Base-by-base conservation (phyloP, 148 eudicot genomes). In the Cornus kousa region DNA sequence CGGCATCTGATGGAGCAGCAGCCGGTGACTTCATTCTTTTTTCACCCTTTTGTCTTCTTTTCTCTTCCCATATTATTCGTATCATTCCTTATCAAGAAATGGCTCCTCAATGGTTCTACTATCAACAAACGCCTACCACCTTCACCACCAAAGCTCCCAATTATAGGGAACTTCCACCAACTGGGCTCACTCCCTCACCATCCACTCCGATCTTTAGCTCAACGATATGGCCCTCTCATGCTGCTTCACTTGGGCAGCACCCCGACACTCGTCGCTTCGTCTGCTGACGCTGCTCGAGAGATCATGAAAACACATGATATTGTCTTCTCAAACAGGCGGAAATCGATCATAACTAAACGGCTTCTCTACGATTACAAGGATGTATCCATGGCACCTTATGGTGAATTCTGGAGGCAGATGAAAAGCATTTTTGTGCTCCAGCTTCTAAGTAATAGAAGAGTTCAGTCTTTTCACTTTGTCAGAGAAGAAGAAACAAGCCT, bases 391-490 rank as follows among this genome's bases (percentile, higher is more conserved):
- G 85, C 85, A 13, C 82, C 85, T 16, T 82, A 82, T 82, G 82
- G 85, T 28, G 85, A 82, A 11, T 82, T 78, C 39, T 82, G 85
- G 85, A 82, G 82, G 85, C 75, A 82, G n/a, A 65, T 82, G 82
- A 78, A 78, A 81, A 75, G 79, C 71, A 75, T 82, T 50, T 78
- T 81, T 65, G 82, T 82, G n/a, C 76, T 74, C 33, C 75, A 82
- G 31, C 76, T 82, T 33, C 74, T 82, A 67, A 82, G 37, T 72
- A 74, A 71, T 14, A 78, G 46, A 70, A 70, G 79, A 68, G 85
- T 82, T 48, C 74, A 50, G 46, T 78, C 78, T 4, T 79, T 82
- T 78, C 35, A 71, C 12, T 46, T 40, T 33, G 67, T 74, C 2
- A 70, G 82, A 19, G 75, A 78, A 64, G 85, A 82, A 70, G 85